Conservation (phyloP, 306 rosid genomes). For the Heteromeles arbutifolia region DNA sequence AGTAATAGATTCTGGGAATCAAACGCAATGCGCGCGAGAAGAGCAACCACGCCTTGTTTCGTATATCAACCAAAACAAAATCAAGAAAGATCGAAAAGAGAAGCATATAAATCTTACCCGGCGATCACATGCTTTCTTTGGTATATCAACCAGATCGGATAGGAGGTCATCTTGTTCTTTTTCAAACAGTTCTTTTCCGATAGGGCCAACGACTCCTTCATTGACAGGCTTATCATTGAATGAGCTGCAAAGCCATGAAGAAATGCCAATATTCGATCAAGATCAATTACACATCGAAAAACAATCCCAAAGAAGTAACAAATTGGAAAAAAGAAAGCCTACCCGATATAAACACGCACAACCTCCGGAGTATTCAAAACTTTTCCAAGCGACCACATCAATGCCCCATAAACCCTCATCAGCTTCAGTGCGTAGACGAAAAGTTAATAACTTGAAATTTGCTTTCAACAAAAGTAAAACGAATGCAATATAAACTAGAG, state of each 20-base stretch:
- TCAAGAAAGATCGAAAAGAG: neutral
- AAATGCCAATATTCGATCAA: neutral
- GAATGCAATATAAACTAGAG: neutral
- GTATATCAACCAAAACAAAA: neutral
- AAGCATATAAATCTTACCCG: constrained; percentile 40
- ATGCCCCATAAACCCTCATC: constrained; percentile 98
- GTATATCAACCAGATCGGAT: constrained; percentile 72
- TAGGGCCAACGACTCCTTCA: constrained; percentile 49
- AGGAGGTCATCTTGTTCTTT: constrained; percentile 81
- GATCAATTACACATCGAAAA: neutral
- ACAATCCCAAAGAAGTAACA: neutral
- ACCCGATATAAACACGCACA: constrained; percentile 85
- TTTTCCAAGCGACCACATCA: constrained; percentile 97
- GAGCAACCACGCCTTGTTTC: neutral
- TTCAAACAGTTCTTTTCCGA: constrained; percentile 70
- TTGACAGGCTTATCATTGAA: constrained; percentile 70
- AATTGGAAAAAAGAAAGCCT: constrained; percentile 10
- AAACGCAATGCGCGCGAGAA: neutral
- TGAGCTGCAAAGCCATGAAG: constrained; percentile 37
- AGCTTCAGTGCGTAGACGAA: constrained; percentile 34
- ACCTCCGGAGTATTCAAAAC: constrained; percentile 90
- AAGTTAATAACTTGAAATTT: neutral
- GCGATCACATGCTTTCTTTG: constrained; percentile 88
- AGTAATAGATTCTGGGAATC: neutral
- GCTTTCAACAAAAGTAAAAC: neutral